phyloP scores from a whole-genome alignment of 176 grass and related monocot genomes.

The Saccharum spontaneum region DNA sequence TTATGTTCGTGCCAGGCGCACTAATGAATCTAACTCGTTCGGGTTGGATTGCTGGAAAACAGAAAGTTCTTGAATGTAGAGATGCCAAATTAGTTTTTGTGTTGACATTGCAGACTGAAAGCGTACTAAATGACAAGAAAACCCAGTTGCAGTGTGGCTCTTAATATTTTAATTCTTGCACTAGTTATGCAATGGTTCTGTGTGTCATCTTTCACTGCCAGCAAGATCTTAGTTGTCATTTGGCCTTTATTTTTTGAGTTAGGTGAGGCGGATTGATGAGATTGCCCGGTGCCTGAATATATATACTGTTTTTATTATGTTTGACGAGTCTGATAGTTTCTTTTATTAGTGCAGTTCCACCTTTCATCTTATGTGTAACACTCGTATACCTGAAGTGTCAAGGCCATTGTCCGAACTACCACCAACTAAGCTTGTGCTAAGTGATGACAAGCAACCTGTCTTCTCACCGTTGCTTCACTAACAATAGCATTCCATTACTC shows the following conservation, averaged over 20 bases:
- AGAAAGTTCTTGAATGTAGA: constrained; percentile 6
- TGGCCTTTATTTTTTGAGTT: constrained; percentile 7
- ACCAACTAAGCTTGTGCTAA: constrained; percentile 14
- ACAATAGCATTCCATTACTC: background rate
- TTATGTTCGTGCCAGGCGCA: background rate
- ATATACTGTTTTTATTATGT: background rate
- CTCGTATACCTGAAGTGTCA: constrained; percentile 29
- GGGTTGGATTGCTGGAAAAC: background rate
- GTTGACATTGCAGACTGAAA: background rate
- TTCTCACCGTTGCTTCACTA: background rate
- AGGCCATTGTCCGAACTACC: background rate
- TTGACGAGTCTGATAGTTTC: constrained; percentile 15
- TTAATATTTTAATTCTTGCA: background rate
- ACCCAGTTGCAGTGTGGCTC: background rate
- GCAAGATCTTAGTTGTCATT: background rate
- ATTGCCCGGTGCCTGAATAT: background rate
- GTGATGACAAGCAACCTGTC: constrained; percentile 5
- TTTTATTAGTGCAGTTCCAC: constrained; percentile 44
- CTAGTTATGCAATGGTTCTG: background rate
- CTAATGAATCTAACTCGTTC: background rate
- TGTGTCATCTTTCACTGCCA: constrained; percentile 8
- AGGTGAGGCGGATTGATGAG: background rate
- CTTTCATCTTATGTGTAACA: constrained; percentile 31
- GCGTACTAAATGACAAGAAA: background rate
- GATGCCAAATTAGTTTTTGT: background rate